phyloP scores from a whole-genome alignment of 768 basidiomycete species.

The Russula earlei region DNA sequence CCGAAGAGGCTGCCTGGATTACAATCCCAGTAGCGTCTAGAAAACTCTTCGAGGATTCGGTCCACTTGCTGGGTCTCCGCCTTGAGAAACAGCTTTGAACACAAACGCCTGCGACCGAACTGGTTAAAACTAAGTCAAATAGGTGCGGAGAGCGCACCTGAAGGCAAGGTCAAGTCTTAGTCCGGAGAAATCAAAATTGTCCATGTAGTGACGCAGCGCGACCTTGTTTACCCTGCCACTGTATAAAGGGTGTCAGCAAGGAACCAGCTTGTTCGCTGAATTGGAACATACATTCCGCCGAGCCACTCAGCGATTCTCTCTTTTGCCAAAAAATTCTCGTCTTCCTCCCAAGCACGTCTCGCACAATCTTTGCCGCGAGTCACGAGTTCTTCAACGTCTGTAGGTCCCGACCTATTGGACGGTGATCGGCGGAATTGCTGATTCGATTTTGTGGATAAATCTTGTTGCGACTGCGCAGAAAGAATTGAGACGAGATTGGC shows the following conservation, averaged over 20 bases:
- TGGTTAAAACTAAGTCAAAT: background rate
- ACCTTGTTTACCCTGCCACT: slow-evolving; percentile 72
- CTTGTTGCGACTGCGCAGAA: slow-evolving; percentile 40
- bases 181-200: slow-evolving; percentile 79
- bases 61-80: slow-evolving; percentile 98
- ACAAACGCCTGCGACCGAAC: slow-evolving; percentile 53
- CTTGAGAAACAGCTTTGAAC: slow-evolving; percentile 86
- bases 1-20: slow-evolving; percentile 78
- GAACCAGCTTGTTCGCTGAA: background rate
- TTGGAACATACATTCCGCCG: slow-evolving; percentile 72
- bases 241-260: slow-evolving; percentile 9
- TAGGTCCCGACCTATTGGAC: slow-evolving; percentile 23
- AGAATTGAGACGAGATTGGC: slow-evolving; percentile 34
- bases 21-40: slow-evolving; percentile 83
- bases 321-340: slow-evolving; percentile 71
- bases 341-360: slow-evolving; percentile 73
- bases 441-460: slow-evolving; percentile 43
- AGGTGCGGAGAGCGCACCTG: slow-evolving; percentile 38
- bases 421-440: slow-evolving; percentile 37
- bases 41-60: slow-evolving; percentile 89
- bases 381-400: slow-evolving; percentile 52
- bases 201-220: slow-evolving; percentile 72
- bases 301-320: slow-evolving; percentile 97
- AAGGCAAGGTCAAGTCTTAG: slow-evolving; percentile 85
- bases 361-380: slow-evolving; percentile 64